phyloP scores from a whole-genome alignment of 345 rosid species.

The Camelina laxa region DNA sequence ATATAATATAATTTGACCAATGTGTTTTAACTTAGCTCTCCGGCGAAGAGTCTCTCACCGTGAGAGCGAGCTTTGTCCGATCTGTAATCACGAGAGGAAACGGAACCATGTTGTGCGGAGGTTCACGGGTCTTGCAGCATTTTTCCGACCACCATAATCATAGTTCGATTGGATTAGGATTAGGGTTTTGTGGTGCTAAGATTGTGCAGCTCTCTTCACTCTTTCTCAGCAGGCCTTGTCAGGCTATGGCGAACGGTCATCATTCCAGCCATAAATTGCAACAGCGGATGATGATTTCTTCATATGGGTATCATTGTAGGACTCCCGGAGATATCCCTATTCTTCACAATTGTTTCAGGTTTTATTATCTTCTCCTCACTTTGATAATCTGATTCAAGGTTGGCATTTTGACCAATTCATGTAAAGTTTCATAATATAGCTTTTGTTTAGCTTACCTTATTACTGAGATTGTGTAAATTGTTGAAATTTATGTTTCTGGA shows the following conservation, averaged over 20 bases:
- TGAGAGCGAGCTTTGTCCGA: constrained; percentile 17
- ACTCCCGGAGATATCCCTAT: constrained; percentile 56
- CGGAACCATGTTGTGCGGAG: constrained; percentile 63
- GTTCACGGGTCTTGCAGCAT: constrained; percentile 71
- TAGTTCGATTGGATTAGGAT: constrained; percentile 42
- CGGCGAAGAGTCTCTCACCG: constrained; percentile 30
- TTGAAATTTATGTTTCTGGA: constrained; percentile 5
- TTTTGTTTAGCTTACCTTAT: too few relatives aligned
- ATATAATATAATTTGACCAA: not conserved
- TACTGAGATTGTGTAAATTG: constrained; percentile 7
- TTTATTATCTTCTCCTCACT: not conserved
- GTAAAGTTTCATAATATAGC: too few relatives aligned
- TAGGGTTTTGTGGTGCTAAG: constrained; percentile 55
- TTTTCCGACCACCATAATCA: constrained; percentile 50
- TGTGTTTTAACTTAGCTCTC: constrained; percentile 22
- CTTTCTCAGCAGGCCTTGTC: constrained; percentile 50
- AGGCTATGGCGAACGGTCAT: constrained; percentile 31
- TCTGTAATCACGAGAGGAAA: constrained; percentile 10
- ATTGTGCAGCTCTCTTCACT: constrained; percentile 60
- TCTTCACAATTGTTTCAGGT: constrained; percentile 67
- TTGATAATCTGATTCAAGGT: not conserved
- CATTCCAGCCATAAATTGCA: constrained; percentile 36
- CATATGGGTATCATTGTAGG: constrained; percentile 48
- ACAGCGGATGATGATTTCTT: constrained; percentile 48
- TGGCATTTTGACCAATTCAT: too few relatives aligned